Evolutionary conservation across 2,329 filamentous ascomycete genomes (phyloP).

Genomic region (Onygenales sp.): DNA sequence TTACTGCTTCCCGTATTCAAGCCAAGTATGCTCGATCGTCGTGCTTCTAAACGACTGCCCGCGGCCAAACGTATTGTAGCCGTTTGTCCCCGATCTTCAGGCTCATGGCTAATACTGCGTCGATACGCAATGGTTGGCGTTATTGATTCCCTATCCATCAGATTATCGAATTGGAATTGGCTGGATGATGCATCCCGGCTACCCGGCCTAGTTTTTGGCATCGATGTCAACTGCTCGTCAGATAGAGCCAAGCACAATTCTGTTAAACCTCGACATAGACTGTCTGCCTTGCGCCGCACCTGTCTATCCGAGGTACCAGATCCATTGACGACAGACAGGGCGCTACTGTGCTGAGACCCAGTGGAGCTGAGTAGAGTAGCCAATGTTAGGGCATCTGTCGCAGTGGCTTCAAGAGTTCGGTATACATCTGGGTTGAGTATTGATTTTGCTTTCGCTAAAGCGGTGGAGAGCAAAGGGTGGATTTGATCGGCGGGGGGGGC

Average conservation of each 20-base stretch:
- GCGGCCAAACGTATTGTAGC: slow-evolving; percentile 17
- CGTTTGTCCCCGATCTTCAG: slow-evolving; percentile 21
- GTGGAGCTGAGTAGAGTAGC: slow-evolving; percentile 66
- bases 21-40: slow-evolving; percentile 28
- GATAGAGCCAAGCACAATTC: slow-evolving; percentile 82
- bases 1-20: slow-evolving; percentile 12
- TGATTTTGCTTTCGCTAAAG: slow-evolving; percentile 66
- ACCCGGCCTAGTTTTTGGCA: slow-evolving; percentile 18
- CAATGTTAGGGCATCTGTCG: slow-evolving; percentile 69
- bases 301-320: slow-evolving; percentile 60
- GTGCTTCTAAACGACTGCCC: slow-evolving; percentile 27
- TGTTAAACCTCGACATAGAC: slow-evolving; percentile 82
- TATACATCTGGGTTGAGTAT: slow-evolving; percentile 64
- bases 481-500: slow-evolving; percentile 45
- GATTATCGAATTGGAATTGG: slow-evolving; percentile 14
- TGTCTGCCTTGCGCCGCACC: slow-evolving; percentile 80
- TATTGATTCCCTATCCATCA: slow-evolving; percentile 17
- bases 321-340: slow-evolving; percentile 27
- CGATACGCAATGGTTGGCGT: slow-evolving; percentile 24
- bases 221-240: slow-evolving; percentile 40
- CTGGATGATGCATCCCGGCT: slow-evolving; percentile 19
- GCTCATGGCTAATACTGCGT: slow-evolving; percentile 30
- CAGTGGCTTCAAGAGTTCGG: slow-evolving; percentile 68
- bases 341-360: slow-evolving; percentile 48
- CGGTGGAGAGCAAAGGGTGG: slow-evolving; percentile 71